phyloP scores from a whole-genome alignment of 2,329 filamentous ascomycete genomes.

The Bipolaris cookei region DNA sequence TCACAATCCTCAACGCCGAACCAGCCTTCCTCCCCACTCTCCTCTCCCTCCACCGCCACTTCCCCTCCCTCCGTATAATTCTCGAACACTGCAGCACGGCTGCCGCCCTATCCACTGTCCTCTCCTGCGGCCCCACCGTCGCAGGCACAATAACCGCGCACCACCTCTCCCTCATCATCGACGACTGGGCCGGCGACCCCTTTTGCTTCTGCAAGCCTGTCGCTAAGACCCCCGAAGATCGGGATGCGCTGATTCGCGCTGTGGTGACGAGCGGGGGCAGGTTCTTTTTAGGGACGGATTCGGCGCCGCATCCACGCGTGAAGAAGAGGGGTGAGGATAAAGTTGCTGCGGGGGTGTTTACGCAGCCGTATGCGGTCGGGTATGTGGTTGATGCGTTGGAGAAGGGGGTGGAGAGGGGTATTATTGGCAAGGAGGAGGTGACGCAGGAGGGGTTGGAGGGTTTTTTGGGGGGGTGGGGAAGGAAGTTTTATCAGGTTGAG shows the following conservation, averaged over 20 bases:
- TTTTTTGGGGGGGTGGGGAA: constrained; percentile 64
- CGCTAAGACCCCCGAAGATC: constrained; percentile 69
- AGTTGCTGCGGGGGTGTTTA: constrained; percentile 76
- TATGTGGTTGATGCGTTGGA: constrained; percentile 71
- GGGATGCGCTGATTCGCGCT: constrained; percentile 73
- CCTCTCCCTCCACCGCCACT: constrained; percentile 71
- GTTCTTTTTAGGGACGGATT: constrained; percentile 77
- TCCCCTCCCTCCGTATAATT: constrained; percentile 71
- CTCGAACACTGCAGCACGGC: constrained; percentile 89
- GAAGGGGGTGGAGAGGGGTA: constrained; percentile 63
- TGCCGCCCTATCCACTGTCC: constrained; percentile 79
- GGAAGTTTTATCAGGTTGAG: constrained; percentile 63
- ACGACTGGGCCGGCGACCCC: constrained; percentile 72
- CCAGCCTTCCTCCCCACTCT: constrained; percentile 82
- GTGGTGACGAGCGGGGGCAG: constrained; percentile 62
- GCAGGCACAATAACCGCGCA: constrained; percentile 84
- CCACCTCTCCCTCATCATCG: constrained; percentile 79
- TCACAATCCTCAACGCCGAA: constrained; percentile 69
- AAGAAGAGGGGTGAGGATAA: constrained; percentile 64
- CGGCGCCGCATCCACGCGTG: constrained; percentile 69
- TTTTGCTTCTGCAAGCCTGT: constrained; percentile 81
- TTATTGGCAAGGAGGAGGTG: constrained; percentile 61
- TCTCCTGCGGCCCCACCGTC: constrained; percentile 76
- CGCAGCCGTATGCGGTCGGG: constrained; percentile 72
- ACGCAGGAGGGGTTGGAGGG: constrained; percentile 61